Base-by-base conservation (phyloP, 2,329 filamentous ascomycete genomes). In the Trichoderma cornu-damae region DNA sequence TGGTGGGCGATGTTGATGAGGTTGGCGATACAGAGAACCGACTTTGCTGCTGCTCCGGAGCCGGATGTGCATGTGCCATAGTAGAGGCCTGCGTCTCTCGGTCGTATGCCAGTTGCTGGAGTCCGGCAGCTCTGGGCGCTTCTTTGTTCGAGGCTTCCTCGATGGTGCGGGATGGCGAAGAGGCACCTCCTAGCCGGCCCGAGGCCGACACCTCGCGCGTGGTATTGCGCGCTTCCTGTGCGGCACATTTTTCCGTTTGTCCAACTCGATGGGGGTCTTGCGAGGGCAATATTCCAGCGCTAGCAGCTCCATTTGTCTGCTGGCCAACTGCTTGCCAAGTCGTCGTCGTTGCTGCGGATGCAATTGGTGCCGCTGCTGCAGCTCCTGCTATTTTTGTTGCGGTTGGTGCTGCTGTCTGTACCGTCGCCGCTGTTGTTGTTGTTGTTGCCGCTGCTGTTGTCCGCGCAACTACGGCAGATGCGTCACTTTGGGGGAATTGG, bases 331-430 rank as follows among this genome's bases (percentile, higher is more conserved):
- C 81, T 57, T 82, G 80, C 0, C 83, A 82, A 9, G 79, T 80
- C 77, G 88, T 87, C 0, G 80, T 81, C 12, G 77, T 76, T 35
- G 37, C 40, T 16, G 18, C n/a, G 5, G 37, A 18, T 43, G 28
- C n/a, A 28, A 14, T 42, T 16, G 49, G 22, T 8, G 37, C 26
- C 26, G 37, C n/a, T 3, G n/a, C 20, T 20, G 48, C 26, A 6
- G 16, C 11, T n/a, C n/a, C n/a, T n/a, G n/a, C n/a, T n/a, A n/a
- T n/a, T n/a, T n/a, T n/a, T n/a, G n/a, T n/a, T 14, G 26, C 18
- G 26, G 14, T n/a, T 46, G 42, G 14, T 30, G 42, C 6, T 4
- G 42, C 9, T 6, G 6, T 8, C 3, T 6, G 26, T 46, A 8
- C 8, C 6, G 32, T 24, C 5, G n/a, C 24, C 9, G n/a, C 26